Percentiles rank a stretch among this genome's conserved stretches.
Conservation (phyloP, 2,329 filamentous ascomycete species). For the Stachybotrys echinatus region DNA sequence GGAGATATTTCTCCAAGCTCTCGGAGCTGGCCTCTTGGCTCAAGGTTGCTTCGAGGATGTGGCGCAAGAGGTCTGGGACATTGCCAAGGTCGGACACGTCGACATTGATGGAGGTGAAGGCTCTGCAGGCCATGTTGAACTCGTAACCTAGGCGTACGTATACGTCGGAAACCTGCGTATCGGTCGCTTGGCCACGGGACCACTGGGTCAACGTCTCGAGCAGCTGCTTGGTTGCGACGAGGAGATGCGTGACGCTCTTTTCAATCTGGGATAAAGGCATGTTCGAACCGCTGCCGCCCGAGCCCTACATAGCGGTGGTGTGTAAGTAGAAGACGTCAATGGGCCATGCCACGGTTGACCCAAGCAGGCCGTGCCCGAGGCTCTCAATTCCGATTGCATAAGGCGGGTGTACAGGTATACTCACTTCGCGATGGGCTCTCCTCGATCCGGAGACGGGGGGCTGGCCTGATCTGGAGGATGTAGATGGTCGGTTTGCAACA, state of each 20-base stretch:
- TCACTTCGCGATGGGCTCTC: constrained; percentile 27
- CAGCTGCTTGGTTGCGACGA: constrained; percentile 96
- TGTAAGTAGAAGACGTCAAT: background rate
- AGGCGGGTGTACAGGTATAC: constrained; percentile 5
- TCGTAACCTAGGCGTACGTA: constrained; percentile 97
- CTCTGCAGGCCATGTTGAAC: constrained; percentile 97
- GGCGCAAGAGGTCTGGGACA: constrained; percentile 83
- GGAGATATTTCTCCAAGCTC: constrained; percentile 89
- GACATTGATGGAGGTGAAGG: constrained; percentile 94
- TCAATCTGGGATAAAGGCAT: constrained; percentile 90
- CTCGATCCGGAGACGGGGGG: constrained; percentile 19
- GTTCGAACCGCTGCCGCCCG: constrained; percentile 60
- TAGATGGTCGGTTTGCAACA: constrained; percentile 59
- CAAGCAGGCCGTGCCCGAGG: background rate
- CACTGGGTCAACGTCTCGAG: constrained; percentile 96
- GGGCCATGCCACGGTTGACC: too few relatives aligned
- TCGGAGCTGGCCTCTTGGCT: constrained; percentile 94
- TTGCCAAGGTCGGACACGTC: constrained; percentile 92
- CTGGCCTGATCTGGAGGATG: constrained; percentile 56
- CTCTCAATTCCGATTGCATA: background rate
- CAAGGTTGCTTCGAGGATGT: constrained; percentile 89
- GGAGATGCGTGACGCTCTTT: constrained; percentile 95
- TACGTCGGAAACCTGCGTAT: constrained; percentile 94
- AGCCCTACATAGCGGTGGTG: constrained; percentile 24
- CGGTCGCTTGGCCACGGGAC: constrained; percentile 87